Evolutionary conservation across 768 basidiomycete species (phyloP).

Genomic region (Boletus reticuloceps): DNA sequence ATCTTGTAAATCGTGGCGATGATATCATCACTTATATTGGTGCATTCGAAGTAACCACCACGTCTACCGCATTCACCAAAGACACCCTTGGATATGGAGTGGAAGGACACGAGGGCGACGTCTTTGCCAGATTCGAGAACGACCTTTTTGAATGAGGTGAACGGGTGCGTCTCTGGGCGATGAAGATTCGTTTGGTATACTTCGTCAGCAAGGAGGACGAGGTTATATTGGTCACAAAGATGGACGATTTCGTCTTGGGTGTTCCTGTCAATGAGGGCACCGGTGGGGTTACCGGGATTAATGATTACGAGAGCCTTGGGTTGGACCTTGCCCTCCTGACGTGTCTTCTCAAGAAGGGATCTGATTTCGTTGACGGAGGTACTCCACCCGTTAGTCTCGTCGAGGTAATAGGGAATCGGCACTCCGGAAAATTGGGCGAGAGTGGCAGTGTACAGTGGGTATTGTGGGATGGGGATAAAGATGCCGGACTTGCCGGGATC

Average conservation of each 20-base stretch:
- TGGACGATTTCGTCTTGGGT: slow-evolving; percentile 78
- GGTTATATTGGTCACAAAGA: slow-evolving; percentile 78
- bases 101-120: slow-evolving; percentile 89
- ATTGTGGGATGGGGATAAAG: slow-evolving; percentile 97
- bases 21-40: slow-evolving; percentile 75
- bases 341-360: slow-evolving; percentile 62
- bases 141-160: slow-evolving; percentile 93
- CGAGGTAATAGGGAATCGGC: slow-evolving; percentile 84
- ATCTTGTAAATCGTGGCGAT: slow-evolving; percentile 94
- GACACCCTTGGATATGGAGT: slow-evolving; percentile 96
- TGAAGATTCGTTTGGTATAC: slow-evolving; percentile 98
- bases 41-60: slow-evolving; percentile 94
- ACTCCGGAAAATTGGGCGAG: slow-evolving; percentile 83
- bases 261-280: slow-evolving; percentile 67
- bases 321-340: slow-evolving; percentile 49
- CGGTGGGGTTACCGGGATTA: slow-evolving; percentile 98
- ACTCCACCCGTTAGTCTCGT: slow-evolving; percentile 80
- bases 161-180: slow-evolving; percentile 59
- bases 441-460: slow-evolving; percentile 95
- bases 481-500: slow-evolving; percentile 62
- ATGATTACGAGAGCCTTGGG: slow-evolving; percentile 93
- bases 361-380: slow-evolving; percentile 70
- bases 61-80: slow-evolving; percentile 96
- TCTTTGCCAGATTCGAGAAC: slow-evolving; percentile 59
- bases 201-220: slow-evolving; percentile 94